phyloP scores from a whole-genome alignment of 1,284 basidiomycete genomes.

The Anthracocystis walkeri region DNA sequence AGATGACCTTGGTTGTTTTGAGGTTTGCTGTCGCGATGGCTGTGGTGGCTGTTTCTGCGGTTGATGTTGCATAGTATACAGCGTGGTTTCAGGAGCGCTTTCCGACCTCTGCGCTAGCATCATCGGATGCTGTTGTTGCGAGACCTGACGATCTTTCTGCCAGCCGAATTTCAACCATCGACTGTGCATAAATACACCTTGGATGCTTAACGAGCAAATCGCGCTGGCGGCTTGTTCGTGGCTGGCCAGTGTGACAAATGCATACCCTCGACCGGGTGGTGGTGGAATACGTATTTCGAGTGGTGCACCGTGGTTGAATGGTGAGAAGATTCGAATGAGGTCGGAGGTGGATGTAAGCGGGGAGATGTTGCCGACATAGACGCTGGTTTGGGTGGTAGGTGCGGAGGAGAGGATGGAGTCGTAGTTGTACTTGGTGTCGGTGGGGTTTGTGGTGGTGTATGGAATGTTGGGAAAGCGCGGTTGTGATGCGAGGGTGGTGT shows the following conservation, averaged over 20 bases:
- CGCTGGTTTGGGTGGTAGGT: constrained; percentile 90
- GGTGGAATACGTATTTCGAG: constrained; percentile 86
- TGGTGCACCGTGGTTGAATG: constrained; percentile 84
- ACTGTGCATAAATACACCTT: constrained; percentile 94
- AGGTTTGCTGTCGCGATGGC: background rate
- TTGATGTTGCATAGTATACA: constrained; percentile 10
- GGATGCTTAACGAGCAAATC: constrained; percentile 82
- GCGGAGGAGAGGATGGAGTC: constrained; percentile 89
- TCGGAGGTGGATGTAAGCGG: constrained; percentile 95
- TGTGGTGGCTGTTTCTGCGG: background rate
- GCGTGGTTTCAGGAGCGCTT: constrained; percentile 14
- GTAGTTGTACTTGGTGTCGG: constrained; percentile 72
- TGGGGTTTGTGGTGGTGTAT: background rate
- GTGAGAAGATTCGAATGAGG: constrained; percentile 94
- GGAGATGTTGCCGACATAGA: constrained; percentile 97
- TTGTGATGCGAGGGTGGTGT: constrained; percentile 20
- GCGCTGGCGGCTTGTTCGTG: constrained; percentile 98
- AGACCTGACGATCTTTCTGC: constrained; percentile 81
- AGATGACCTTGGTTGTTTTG: constrained; percentile 1
- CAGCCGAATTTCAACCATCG: constrained; percentile 96
- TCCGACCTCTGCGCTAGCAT: constrained; percentile 11
- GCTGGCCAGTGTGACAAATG: constrained; percentile 96
- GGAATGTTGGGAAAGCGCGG: background rate
- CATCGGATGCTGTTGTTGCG: background rate
- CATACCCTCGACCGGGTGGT: constrained; percentile 90